Conservation (phyloP, 1,139 yeast species). For the Petasospora fabianii region DNA sequence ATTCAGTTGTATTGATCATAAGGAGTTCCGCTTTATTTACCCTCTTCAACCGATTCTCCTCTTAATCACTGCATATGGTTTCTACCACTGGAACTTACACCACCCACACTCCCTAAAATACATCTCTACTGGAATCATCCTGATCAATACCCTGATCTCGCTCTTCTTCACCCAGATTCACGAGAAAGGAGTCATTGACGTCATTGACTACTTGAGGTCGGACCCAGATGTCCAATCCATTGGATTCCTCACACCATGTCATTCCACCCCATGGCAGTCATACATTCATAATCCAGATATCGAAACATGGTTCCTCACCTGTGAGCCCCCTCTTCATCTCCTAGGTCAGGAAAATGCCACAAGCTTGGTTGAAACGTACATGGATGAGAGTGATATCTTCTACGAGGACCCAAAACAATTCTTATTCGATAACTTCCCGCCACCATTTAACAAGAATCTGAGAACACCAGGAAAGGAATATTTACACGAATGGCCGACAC, state of each 20-base stretch:
- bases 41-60: constrained; percentile 78
- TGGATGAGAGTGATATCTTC: constrained; percentile 85
- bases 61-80: constrained; percentile 36
- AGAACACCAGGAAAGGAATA: constrained; percentile 29
- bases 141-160: constrained; percentile 44
- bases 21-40: constrained; percentile 87
- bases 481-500: constrained; percentile 63
- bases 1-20: constrained; percentile 72
- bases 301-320: constrained; percentile 71
- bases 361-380: constrained; percentile 41
- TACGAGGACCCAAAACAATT: constrained; percentile 62
- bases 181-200: constrained; percentile 81
- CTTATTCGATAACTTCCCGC: constrained; percentile 43
- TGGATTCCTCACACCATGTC: constrained; percentile 92
- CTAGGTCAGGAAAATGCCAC: constrained; percentile 21
- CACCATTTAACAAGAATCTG: constrained; percentile 26
- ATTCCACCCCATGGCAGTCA: constrained; percentile 95
- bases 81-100: constrained; percentile 20
- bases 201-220: constrained; percentile 50
- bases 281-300: constrained; percentile 61
- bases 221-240: constrained; percentile 45
- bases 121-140: constrained; percentile 25
- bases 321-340: constrained; percentile 78
- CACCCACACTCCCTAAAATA: constrained; percentile 11
- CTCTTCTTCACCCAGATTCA: constrained; percentile 59